Percentiles rank a stretch among this genome's conserved stretches.
Conservation (phyloP, 2,329 filamentous ascomycete genomes). For the Paecilomyces fulvus region DNA sequence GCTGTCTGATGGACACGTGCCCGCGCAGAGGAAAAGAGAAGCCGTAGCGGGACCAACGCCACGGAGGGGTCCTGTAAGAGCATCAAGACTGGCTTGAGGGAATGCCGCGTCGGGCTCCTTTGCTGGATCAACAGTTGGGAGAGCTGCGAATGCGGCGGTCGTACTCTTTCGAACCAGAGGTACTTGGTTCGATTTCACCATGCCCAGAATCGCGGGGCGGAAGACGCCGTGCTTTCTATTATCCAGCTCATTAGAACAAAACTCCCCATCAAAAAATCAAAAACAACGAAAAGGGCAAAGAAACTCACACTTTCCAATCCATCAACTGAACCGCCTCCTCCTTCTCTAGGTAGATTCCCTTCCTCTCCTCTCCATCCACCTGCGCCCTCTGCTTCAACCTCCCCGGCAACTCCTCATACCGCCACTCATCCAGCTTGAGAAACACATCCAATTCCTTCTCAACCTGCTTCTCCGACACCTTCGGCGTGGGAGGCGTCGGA, state of each 20-base stretch:
- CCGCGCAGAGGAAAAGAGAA: constrained; percentile 33
- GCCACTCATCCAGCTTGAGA: constrained; percentile 27
- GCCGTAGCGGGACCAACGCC: constrained; percentile 37
- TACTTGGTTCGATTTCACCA: constrained; percentile 29
- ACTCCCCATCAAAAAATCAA: constrained; percentile 9
- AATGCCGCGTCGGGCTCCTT: constrained; percentile 13
- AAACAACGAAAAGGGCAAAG: neutral
- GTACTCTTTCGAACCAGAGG: constrained; percentile 19
- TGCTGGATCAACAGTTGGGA: constrained; percentile 7
- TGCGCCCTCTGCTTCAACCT: constrained; percentile 11
- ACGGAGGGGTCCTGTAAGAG: constrained; percentile 25
- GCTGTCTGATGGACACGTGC: constrained; percentile 5
- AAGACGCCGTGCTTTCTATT: constrained; percentile 31
- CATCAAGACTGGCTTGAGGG: constrained; percentile 23
- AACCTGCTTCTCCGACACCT: constrained; percentile 6
- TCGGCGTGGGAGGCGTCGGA: neutral
- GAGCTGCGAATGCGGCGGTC: constrained; percentile 15
- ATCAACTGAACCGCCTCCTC: constrained; percentile 30
- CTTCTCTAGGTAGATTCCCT: constrained; percentile 18
- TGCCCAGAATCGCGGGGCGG: constrained; percentile 32
- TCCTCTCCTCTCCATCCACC: constrained; percentile 6
- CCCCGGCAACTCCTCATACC: constrained; percentile 27
- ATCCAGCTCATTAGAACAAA: neutral
- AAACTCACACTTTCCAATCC: constrained; percentile 38
- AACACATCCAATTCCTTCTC: constrained; percentile 17